Evolutionary conservation across 352 stramenopile genomes (phyloP).

Genomic region (Globisporangium nagaii): DNA sequence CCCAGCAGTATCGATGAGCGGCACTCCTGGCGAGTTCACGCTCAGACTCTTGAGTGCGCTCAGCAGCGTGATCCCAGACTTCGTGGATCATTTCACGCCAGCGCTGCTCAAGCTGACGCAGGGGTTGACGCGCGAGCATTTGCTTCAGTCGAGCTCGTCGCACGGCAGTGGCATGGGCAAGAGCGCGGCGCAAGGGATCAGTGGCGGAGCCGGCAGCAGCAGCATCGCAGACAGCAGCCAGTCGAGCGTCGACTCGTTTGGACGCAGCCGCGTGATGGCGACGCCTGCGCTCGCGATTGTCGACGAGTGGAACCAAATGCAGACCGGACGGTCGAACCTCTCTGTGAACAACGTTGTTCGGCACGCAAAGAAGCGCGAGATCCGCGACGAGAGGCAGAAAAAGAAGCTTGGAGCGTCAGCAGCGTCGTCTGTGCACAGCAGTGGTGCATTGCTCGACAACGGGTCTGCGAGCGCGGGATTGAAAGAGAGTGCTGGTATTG

Average conservation of each 20-base stretch:
- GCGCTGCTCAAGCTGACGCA: constrained; percentile 80
- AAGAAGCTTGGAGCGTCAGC: constrained; percentile 28
- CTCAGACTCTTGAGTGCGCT: constrained; percentile 64
- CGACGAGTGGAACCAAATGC: constrained; percentile 79
- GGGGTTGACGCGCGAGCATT: constrained; percentile 77
- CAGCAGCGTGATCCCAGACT: constrained; percentile 49
- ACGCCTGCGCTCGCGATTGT: constrained; percentile 80
- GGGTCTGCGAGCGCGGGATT: constrained; percentile 6
- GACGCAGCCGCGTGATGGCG: constrained; percentile 81
- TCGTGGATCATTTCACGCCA: constrained; percentile 75
- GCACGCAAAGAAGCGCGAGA: constrained; percentile 53
- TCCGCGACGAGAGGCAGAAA: constrained; percentile 50
- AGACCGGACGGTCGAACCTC: constrained; percentile 60
- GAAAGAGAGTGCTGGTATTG: constrained; percentile 15
- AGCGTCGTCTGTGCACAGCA: not conserved
- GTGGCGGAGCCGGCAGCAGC: constrained; percentile 14
- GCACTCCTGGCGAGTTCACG: constrained; percentile 64
- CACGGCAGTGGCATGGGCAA: constrained; percentile 8
- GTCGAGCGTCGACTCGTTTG: constrained; percentile 61
- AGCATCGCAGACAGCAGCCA: constrained; percentile 31
- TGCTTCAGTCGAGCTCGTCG: constrained; percentile 48
- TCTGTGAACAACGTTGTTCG: constrained; percentile 80
- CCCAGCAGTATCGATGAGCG: constrained; percentile 28
- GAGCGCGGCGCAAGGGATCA: not conserved
- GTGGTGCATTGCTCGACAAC: constrained; percentile 13